phyloP scores from a whole-genome alignment of 1,284 basidiomycete species.

The Anthracocystis panici-leucophaei region DNA sequence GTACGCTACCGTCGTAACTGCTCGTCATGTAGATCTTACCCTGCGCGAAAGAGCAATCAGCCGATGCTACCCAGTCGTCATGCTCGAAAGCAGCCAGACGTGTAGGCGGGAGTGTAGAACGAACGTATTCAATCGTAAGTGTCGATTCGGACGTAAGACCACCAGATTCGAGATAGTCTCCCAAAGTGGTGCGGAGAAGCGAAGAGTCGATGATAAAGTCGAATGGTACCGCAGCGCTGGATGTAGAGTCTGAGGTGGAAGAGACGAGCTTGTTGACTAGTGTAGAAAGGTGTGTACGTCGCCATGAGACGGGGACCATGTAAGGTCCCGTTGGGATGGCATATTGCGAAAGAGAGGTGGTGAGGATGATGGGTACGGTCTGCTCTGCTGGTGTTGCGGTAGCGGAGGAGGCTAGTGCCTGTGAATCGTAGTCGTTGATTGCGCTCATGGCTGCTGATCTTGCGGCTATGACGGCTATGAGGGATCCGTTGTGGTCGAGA shows the following conservation, averaged over 20 bases:
- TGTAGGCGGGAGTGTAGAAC: slow-evolving; percentile 89
- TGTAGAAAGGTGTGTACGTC: slow-evolving; percentile 94
- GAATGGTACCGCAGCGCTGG: slow-evolving; percentile 80
- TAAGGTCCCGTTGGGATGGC: slow-evolving; percentile 90
- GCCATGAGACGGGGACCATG: slow-evolving; percentile 91
- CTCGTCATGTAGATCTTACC: slow-evolving; percentile 67
- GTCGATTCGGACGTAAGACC: slow-evolving; percentile 82
- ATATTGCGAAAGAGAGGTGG: slow-evolving; percentile 72
- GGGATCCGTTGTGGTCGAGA: not conserved
- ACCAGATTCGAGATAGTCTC: slow-evolving; percentile 81
- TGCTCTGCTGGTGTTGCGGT: slow-evolving; percentile 6
- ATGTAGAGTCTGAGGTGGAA: slow-evolving; percentile 14
- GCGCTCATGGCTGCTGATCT: slow-evolving; percentile 13
- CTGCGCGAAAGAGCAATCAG: slow-evolving; percentile 72
- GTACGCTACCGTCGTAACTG: slow-evolving; percentile 68
- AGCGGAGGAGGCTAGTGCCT: slow-evolving; percentile 4
- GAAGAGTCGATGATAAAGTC: slow-evolving; percentile 87
- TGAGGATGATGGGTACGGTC: slow-evolving; percentile 57
- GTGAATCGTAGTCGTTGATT: slow-evolving; percentile 32
- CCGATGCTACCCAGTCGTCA: slow-evolving; percentile 92
- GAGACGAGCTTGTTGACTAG: slow-evolving; percentile 92
- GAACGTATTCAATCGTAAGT: slow-evolving; percentile 92
- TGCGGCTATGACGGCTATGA: not conserved
- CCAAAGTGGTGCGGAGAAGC: slow-evolving; percentile 80
- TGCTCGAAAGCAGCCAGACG: slow-evolving; percentile 83